phyloP scores from a whole-genome alignment of 257 asterid genomes.

The Plantago major region DNA sequence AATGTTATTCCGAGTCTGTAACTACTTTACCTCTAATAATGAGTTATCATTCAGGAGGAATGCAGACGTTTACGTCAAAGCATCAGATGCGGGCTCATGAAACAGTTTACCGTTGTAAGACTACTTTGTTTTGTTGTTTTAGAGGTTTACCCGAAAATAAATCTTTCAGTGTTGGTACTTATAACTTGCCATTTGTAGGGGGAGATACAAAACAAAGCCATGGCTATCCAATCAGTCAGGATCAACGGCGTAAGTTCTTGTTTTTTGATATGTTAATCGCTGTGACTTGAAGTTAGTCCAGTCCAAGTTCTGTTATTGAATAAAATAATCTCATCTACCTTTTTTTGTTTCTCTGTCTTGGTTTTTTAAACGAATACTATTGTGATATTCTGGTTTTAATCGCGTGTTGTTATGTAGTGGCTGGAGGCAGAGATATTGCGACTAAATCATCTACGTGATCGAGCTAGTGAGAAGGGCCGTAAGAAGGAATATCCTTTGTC shows the following conservation, averaged over 20 bases:
- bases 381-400: slow-evolving; percentile 20
- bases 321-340: neutral
- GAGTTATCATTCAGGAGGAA: slow-evolving; percentile 61
- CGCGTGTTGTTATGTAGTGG: slow-evolving; percentile 31
- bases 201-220: slow-evolving; percentile 66
- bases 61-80: slow-evolving; percentile 78
- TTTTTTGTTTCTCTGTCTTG: neutral
- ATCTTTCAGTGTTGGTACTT: slow-evolving; percentile 14
- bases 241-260: slow-evolving; percentile 56
- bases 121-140: slow-evolving; percentile 22
- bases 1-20: slow-evolving; percentile 10
- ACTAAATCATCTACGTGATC: slow-evolving; percentile 56
- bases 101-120: slow-evolving; percentile 74
- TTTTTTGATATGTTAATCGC: slow-evolving; percentile 7
- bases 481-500: slow-evolving; percentile 60
- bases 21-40: slow-evolving; percentile 11
- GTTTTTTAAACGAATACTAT: neutral
- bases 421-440: slow-evolving; percentile 47
- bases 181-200: slow-evolving; percentile 44
- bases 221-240: slow-evolving; percentile 58
- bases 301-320: slow-evolving; percentile 6
- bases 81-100: slow-evolving; percentile 74
- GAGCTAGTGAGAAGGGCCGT: slow-evolving; percentile 60
- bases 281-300: slow-evolving; percentile 9
- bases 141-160: slow-evolving; percentile 10